Percentiles rank a stretch among this genome's conserved stretches.
phyloP scores from a whole-genome alignment of 345 rosid species.

The Tarenaya hassleriana region DNA sequence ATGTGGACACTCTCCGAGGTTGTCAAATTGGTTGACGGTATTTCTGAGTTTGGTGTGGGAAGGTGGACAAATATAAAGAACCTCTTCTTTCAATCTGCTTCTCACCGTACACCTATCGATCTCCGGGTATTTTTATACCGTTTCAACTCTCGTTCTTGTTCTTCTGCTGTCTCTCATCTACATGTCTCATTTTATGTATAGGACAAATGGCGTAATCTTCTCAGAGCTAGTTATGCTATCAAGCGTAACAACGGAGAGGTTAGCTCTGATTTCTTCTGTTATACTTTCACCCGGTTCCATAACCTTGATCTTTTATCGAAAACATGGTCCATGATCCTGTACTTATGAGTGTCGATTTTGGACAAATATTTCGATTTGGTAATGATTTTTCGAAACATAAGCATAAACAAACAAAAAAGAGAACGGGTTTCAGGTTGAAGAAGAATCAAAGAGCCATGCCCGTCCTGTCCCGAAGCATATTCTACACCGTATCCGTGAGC shows the following conservation, averaged over 20 bases:
- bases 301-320: no score
- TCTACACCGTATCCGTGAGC: slow-evolving; percentile 53
- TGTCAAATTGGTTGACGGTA: slow-evolving; percentile 73
- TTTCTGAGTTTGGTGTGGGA: slow-evolving; percentile 77
- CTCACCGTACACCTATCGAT: slow-evolving; percentile 80
- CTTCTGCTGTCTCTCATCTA: slow-evolving; percentile 9
- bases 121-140: slow-evolving; percentile 54
- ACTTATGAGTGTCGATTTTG: no score
- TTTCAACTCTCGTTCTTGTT: background rate
- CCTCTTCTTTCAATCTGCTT: slow-evolving; percentile 49
- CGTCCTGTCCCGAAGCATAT: slow-evolving; percentile 52
- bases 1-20: slow-evolving; percentile 84
- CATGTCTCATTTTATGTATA: slow-evolving; percentile 28
- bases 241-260: slow-evolving; percentile 47
- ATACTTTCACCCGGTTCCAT: no score
- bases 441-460: slow-evolving; percentile 31
- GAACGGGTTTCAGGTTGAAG: slow-evolving; percentile 44
- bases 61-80: slow-evolving; percentile 91
- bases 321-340: no score
- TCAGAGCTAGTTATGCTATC: slow-evolving; percentile 47
- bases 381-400: no score
- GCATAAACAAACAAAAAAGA: no score
- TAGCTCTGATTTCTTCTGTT: slow-evolving; percentile 14
- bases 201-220: slow-evolving; percentile 97
- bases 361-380: no score